These are phyloP conservation scores for Beta macrorhiza DNA, from an alignment of 179 eudicot species.

Conservation along the genomic window DNA sequence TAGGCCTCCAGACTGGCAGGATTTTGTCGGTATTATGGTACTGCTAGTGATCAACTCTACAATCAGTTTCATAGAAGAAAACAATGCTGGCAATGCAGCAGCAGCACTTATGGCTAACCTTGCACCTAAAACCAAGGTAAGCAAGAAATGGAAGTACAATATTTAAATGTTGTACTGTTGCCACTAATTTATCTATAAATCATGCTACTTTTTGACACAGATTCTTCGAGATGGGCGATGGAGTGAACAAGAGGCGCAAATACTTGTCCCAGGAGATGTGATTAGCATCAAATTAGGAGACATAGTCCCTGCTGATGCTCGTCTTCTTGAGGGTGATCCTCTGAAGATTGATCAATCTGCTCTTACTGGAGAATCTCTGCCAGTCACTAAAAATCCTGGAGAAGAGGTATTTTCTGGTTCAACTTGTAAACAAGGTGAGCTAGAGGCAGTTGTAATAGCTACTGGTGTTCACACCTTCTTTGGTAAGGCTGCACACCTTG, in stretches of 20 bases:
- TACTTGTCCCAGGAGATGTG: conserved; percentile 84
- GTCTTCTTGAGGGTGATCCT: conserved; percentile 92
- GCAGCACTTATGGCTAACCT: conserved; percentile 97
- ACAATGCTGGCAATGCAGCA: conserved; percentile 93
- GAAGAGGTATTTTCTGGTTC: conserved; percentile 92
- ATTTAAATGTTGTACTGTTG: background rate
- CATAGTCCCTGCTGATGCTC: conserved; percentile 89
- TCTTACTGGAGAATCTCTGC: conserved; percentile 88
- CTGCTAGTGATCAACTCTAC: conserved; percentile 84
- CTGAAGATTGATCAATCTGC: conserved; percentile 86
- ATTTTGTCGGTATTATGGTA: conserved; percentile 79
- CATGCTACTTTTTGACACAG: conserved; percentile 30
- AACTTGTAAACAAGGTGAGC: conserved; percentile 91
- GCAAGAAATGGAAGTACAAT: background rate
- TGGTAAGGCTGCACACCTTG: conserved; percentile 96
- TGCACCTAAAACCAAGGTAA: conserved; percentile 89
- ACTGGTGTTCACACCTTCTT: conserved; percentile 97
- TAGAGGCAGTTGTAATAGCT: conserved; percentile 92
- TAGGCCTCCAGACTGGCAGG: conserved; percentile 93
- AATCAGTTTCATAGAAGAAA: conserved; percentile 88
- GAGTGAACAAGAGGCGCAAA: conserved; percentile 81
- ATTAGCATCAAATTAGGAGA: conserved; percentile 85
- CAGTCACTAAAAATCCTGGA: conserved; percentile 71
- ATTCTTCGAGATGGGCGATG: conserved; percentile 84
- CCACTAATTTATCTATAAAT: background rate